Evolutionary conservation across 495 filamentous ascomycete species (phyloP).

Genomic region (Lindgomyces ingoldianus): DNA sequence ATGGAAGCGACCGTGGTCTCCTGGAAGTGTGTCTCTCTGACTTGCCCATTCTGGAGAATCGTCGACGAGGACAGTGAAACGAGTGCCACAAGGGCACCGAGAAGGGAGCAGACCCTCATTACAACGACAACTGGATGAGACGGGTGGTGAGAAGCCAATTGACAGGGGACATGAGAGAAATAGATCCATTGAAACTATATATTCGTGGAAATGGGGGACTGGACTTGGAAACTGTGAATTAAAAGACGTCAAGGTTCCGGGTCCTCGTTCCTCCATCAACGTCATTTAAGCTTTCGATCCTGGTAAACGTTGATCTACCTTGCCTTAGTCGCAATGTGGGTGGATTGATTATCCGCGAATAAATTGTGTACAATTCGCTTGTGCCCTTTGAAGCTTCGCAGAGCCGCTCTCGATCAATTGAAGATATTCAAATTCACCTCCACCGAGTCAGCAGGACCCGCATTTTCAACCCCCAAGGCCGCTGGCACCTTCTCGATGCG

Average conservation of each 20-base stretch:
- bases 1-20: conserved; percentile 51
- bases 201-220: neutral
- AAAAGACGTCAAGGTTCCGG: neutral
- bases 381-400: too few species aligned
- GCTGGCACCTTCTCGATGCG: conserved; percentile 25
- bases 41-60: conserved; percentile 67
- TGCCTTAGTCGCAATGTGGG: neutral
- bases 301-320: neutral
- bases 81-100: neutral
- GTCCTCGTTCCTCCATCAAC: neutral
- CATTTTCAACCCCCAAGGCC: neutral
- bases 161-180: neutral
- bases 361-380: too few species aligned
- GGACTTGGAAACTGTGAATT: conserved; percentile 2
- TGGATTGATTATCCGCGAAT: neutral
- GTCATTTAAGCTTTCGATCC: neutral
- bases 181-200: conserved; percentile 2
- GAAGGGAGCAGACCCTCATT: conserved; percentile 19
- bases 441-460: neutral
- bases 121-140: conserved; percentile 1
- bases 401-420: too few species aligned
- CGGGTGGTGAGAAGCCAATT: neutral
- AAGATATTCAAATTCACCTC: neutral
- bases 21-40: conserved; percentile 43
- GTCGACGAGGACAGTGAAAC: conserved; percentile 40